Percentiles rank a stretch among this genome's conserved stretches.
phyloP scores from a whole-genome alignment of 2,329 filamentous ascomycete genomes.

The Alternaria postmessia region DNA sequence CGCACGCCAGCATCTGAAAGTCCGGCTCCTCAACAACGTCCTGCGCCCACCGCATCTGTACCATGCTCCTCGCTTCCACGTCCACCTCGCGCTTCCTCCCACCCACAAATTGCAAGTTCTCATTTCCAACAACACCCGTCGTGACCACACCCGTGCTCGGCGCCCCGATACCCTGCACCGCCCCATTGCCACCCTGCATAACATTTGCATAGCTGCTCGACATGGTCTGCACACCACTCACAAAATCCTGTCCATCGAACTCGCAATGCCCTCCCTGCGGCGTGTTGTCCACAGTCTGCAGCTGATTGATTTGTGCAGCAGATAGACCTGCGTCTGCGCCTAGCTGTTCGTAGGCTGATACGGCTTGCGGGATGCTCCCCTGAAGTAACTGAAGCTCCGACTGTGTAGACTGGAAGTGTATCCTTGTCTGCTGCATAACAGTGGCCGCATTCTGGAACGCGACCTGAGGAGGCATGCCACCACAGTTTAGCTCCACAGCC shows the following conservation, averaged over 20 bases:
- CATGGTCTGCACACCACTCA: conserved; percentile 66
- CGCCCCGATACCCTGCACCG: conserved; percentile 57
- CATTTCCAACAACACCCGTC: conserved; percentile 60
- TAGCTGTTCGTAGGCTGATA: conserved; percentile 61
- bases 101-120: conserved; percentile 54
- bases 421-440: conserved; percentile 57
- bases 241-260: conserved; percentile 64
- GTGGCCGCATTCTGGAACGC: conserved; percentile 55
- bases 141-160: conserved; percentile 56
- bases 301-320: conserved; percentile 56
- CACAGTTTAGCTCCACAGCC: conserved; percentile 66
- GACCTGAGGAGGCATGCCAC: conserved; percentile 63
- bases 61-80: conserved; percentile 31
- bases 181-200: conserved; percentile 62
- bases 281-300: conserved; percentile 66
- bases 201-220: conserved; percentile 62
- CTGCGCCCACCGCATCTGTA: conserved; percentile 41
- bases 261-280: conserved; percentile 66
- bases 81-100: conserved; percentile 34
- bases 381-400: conserved; percentile 61
- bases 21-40: conserved; percentile 33
- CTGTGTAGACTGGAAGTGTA: conserved; percentile 66
- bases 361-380: conserved; percentile 59
- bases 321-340: conserved; percentile 56
- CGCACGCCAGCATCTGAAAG: conserved; percentile 33